Conservation (phyloP, 2,329 filamentous ascomycete species). For the Capronia epimyces region DNA sequence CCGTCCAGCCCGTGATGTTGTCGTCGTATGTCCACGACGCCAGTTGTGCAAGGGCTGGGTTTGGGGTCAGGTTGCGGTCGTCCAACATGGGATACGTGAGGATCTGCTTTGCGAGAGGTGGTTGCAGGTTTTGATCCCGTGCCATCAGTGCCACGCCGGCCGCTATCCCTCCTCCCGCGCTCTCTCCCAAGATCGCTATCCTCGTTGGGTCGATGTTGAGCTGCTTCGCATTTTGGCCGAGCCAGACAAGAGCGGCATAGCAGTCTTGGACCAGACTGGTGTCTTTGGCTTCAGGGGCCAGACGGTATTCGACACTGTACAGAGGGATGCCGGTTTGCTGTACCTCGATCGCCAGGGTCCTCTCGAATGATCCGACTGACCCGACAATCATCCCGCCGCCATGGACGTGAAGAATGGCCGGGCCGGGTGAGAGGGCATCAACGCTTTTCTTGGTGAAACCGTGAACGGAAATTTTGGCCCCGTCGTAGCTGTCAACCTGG, state of each 20-base stretch:
- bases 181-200: constrained; percentile 42
- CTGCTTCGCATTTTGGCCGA: constrained; percentile 36
- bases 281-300: constrained; percentile 29
- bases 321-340: constrained; percentile 25
- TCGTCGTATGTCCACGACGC: constrained; percentile 37
- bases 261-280: constrained; percentile 29
- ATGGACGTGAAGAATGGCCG: constrained; percentile 30
- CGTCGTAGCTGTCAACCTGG: constrained; percentile 26
- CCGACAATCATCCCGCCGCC: constrained; percentile 30
- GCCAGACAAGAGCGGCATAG: constrained; percentile 36
- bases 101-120: constrained; percentile 38
- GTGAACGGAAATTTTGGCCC: constrained; percentile 28
- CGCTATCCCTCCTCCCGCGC: constrained; percentile 42
- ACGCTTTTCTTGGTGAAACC: constrained; percentile 25
- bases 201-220: constrained; percentile 40
- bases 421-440: constrained; percentile 26
- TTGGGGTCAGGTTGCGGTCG: constrained; percentile 36
- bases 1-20: constrained; percentile 42
- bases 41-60: constrained; percentile 34
- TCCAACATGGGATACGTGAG: constrained; percentile 48
- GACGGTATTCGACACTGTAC: constrained; percentile 31
- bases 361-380: constrained; percentile 6
- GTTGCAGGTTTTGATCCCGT: constrained; percentile 33
- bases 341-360: constrained; percentile 19
- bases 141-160: constrained; percentile 39